phyloP scores from a whole-genome alignment of 2,329 filamentous ascomycete genomes.

The Paraconiothyrium brasiliense region DNA sequence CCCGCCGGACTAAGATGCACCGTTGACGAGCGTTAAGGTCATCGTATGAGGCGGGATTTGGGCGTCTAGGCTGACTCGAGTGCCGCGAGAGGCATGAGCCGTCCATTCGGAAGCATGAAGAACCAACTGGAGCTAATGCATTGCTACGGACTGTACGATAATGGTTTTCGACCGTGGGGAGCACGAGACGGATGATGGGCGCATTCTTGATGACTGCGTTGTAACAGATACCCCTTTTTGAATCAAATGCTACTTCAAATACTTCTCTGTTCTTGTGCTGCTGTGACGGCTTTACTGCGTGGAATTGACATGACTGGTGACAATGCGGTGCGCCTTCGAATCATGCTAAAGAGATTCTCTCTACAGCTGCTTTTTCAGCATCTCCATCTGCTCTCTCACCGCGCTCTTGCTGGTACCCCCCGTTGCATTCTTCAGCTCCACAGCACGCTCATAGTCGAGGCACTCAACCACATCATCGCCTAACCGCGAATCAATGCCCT shows the following conservation, averaged over 20 bases:
- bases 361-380: conserved; percentile 55
- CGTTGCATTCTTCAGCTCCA: conserved; percentile 79
- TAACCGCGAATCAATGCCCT: conserved; percentile 74
- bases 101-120: neutral
- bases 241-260: conserved; percentile 10
- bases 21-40: conserved; percentile 17
- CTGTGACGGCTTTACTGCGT: neutral
- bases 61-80: conserved; percentile 20
- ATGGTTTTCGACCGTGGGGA: neutral
- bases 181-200: conserved; percentile 3
- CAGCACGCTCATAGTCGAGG: conserved; percentile 84
- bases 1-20: conserved; percentile 24
- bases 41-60: conserved; percentile 28
- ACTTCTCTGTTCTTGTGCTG: neutral
- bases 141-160: conserved; percentile 7
- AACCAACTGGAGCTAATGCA: neutral
- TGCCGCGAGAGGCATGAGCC: neutral
- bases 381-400: conserved; percentile 71
- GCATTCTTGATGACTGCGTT: conserved; percentile 12
- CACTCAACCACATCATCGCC: conserved; percentile 74
- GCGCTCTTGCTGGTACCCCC: conserved; percentile 80
- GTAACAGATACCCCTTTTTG: conserved; percentile 12
- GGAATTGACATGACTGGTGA: too few relatives aligned
- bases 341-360: conserved; percentile 8
- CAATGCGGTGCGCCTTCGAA: neutral